These are phyloP conservation scores for Mucor indicus DNA, from an alignment of 371 early-diverging fungal species.

Conservation along the genomic window DNA sequence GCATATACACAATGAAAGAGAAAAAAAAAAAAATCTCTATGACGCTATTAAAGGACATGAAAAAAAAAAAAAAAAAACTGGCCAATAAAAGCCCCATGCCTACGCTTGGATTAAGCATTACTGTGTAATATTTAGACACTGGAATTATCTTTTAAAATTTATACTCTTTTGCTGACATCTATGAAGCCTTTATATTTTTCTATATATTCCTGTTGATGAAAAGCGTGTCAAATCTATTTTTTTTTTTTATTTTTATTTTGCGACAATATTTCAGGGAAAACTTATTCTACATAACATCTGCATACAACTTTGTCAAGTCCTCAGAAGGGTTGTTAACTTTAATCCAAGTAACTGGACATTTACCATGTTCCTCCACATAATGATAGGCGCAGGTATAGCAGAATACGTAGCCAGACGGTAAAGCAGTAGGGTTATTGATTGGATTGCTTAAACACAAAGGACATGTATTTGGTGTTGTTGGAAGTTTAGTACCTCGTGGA, in stretches of 20 bases:
- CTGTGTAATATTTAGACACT: too few relatives aligned
- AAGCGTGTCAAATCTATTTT: too few relatives aligned
- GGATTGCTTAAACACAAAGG: constrained; percentile 68
- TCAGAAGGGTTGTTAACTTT: constrained; percentile 36
- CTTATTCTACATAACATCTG: constrained; percentile 44
- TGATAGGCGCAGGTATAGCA: constrained; percentile 80
- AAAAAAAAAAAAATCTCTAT: constrained; percentile 1
- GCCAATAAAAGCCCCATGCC: too few relatives aligned
- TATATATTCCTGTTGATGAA: too few relatives aligned
- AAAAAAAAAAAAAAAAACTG: not conserved
- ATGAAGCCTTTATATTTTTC: too few relatives aligned
- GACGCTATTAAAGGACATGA: not conserved
- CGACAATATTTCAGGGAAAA: too few relatives aligned
- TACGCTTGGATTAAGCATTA: too few relatives aligned
- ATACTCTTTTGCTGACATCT: too few relatives aligned
- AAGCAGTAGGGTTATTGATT: constrained; percentile 82
- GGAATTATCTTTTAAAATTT: too few relatives aligned
- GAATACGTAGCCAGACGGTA: constrained; percentile 80
- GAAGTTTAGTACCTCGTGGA: constrained; percentile 72
- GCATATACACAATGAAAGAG: not conserved
- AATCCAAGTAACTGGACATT: constrained; percentile 75
- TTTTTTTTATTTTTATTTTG: too few relatives aligned
- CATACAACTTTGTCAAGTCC: constrained; percentile 60
- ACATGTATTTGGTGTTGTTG: constrained; percentile 69
- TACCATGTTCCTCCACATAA: constrained; percentile 59